Evolutionary conservation across 2,329 filamentous ascomycete genomes (phyloP), one percentile per base, ranked within the genome.

Genomic region (Fusarium coffeatum): DNA sequence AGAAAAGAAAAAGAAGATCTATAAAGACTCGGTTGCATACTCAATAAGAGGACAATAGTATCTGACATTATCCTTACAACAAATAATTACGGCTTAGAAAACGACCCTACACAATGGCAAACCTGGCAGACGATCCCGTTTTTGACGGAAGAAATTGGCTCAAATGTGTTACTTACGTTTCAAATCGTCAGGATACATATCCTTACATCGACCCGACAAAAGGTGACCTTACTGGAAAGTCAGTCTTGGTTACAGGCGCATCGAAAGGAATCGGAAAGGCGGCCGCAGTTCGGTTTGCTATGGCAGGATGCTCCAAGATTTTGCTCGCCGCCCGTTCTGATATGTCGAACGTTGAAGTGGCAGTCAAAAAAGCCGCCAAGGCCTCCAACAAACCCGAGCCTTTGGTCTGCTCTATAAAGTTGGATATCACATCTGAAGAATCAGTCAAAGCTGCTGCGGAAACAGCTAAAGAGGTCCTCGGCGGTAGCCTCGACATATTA

Each of bases 251-350:
- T 5, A 55, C 55, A 0, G 55, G 55, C 0, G 49, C 55, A 16
- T 59, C 55, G 1, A 59, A 59, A 6, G 55, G 49, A 0, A 59
- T 59, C 0, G 88, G 88, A 4, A 80, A 79, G 4, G 81, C 83
- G 9, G 86, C 83, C 4, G 86, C 86, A 1, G 73, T 86, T 20
- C 82, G 85, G 6, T 90, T 84, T 71, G 88, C 87, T 11, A 80
- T 78, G 64, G 87, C 87, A 4, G 84, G 85, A 4, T 85, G 83
- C 18, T 81, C 83, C 0, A 75, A 77, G 27, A 86, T 91, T 58
- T 83, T 84, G 11, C 78, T 90, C 6, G 82, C 79, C 5, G 87
- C 87, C 0, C 84, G 88, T 18, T 86, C 83, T 4, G 71, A 78
- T 22, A 77, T 80, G 8, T 74, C 79, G 0, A 72, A 83, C 0